These are phyloP conservation scores for Lachnum nothofagi DNA, from an alignment of 2,329 filamentous ascomycete genomes.

Conservation along the genomic window DNA sequence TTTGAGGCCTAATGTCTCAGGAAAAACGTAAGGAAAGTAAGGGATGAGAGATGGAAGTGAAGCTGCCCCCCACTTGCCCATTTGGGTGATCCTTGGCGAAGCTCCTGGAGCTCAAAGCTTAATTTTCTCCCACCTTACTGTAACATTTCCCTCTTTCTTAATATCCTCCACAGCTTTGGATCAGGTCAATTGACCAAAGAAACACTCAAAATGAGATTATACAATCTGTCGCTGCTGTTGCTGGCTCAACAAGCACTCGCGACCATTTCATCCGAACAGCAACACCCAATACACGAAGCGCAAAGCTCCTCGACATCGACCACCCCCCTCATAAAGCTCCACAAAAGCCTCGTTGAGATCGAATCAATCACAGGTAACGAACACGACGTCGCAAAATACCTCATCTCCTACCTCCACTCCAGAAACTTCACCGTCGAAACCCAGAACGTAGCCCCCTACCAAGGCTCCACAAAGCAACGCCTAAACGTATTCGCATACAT, in stretches of 20 bases:
- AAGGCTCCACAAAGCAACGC: conserved; percentile 8
- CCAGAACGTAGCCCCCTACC: conserved; percentile 40
- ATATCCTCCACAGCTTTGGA: too few species aligned
- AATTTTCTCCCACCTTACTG: too few species aligned
- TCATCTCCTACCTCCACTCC: conserved; percentile 50
- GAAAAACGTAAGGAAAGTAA: too few species aligned
- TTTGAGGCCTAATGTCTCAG: too few species aligned
- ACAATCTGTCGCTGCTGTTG: not conserved
- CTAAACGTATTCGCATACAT: conserved; percentile 60
- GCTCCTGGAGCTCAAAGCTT: too few species aligned
- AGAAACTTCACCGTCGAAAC: conserved; percentile 59
- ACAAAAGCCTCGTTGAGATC: conserved; percentile 57
- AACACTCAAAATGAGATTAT: not conserved
- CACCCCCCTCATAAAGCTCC: conserved; percentile 49
- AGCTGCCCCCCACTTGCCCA: too few species aligned
- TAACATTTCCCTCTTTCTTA: too few species aligned
- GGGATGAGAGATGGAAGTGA: too few species aligned
- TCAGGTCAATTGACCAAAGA: not conserved
- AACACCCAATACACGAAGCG: not conserved
- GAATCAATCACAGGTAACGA: conserved; percentile 61
- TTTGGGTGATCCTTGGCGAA: too few species aligned
- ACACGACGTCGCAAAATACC: conserved; percentile 51
- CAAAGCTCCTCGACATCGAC: conserved; percentile 1
- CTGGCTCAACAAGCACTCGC: not conserved
- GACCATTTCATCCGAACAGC: not conserved